Evolutionary conservation across 257 asterid genomes (phyloP).

Genomic region (Salvia miltiorrhiza): DNA sequence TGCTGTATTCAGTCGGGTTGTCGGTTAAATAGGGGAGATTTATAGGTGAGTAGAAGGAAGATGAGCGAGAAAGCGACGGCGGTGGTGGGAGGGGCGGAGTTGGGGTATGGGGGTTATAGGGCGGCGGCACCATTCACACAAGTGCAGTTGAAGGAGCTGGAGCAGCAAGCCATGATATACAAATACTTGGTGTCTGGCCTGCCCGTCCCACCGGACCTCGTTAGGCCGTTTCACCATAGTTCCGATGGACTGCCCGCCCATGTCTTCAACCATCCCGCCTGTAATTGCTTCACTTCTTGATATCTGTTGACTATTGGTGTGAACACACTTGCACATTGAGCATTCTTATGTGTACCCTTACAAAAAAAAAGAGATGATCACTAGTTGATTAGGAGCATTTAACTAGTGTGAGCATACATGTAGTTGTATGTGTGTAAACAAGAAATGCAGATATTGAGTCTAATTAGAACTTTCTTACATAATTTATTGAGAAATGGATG

Average conservation of each 20-base stretch:
- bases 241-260: constrained; percentile 75
- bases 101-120: constrained; percentile 54
- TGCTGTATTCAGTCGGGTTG: background rate
- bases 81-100: constrained; percentile 43
- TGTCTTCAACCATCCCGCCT: constrained; percentile 65
- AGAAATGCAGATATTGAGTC: background rate
- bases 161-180: constrained; percentile 94
- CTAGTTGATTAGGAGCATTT: background rate
- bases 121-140: constrained; percentile 66
- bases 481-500: background rate
- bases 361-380: background rate
- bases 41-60: constrained; percentile 8
- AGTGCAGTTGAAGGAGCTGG: constrained; percentile 93
- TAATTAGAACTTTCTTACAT: background rate
- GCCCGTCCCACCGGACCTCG: constrained; percentile 85
- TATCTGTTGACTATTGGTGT: background rate
- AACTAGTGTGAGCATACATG: background rate
- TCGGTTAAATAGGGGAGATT: background rate
- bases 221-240: constrained; percentile 78
- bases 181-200: constrained; percentile 80
- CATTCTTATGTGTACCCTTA: no score
- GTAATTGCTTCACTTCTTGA: constrained; percentile 36
- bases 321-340: background rate
- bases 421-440: background rate
- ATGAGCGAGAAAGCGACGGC: constrained; percentile 63